Percentiles rank a stretch among this genome's conserved stretches.
phyloP scores from a whole-genome alignment of 2,329 filamentous ascomycete species.

The Trichophyton schoenleinii region DNA sequence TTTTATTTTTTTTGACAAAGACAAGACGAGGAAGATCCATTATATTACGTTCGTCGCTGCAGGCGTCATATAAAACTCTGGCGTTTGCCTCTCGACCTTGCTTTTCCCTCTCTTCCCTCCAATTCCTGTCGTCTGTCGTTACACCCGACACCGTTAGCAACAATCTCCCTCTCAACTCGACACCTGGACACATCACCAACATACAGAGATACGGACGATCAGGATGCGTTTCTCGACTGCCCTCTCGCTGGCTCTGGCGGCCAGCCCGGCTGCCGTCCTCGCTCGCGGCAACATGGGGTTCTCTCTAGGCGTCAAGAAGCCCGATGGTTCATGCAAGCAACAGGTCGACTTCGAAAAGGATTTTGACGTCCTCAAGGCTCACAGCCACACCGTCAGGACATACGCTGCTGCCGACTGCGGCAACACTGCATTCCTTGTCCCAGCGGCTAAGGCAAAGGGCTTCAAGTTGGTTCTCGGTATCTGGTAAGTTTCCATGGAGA shows the following conservation, averaged over 20 bases:
- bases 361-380: constrained; percentile 46
- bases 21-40: neutral
- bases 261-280: constrained; percentile 38
- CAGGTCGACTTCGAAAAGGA: constrained; percentile 51
- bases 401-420: constrained; percentile 58
- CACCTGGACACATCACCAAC: neutral
- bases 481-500: constrained; percentile 38
- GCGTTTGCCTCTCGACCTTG: constrained; percentile 2
- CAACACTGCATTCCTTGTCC: constrained; percentile 49
- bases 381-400: constrained; percentile 49
- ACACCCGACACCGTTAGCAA: neutral
- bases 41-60: neutral
- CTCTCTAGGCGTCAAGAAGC: constrained; percentile 52
- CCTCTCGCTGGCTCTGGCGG: constrained; percentile 30
- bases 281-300: constrained; percentile 50
- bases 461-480: constrained; percentile 59
- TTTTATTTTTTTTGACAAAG: too few species aligned
- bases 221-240: constrained; percentile 37
- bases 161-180: too few species aligned
- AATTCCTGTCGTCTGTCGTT: constrained; percentile 3
- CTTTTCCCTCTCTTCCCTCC: neutral
- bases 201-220: constrained; percentile 4
- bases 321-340: constrained; percentile 50
- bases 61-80: neutral
- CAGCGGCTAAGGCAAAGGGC: constrained; percentile 51